Conservation (phyloP, 805 yeast species). For the Yamadazyma ubonensis region DNA sequence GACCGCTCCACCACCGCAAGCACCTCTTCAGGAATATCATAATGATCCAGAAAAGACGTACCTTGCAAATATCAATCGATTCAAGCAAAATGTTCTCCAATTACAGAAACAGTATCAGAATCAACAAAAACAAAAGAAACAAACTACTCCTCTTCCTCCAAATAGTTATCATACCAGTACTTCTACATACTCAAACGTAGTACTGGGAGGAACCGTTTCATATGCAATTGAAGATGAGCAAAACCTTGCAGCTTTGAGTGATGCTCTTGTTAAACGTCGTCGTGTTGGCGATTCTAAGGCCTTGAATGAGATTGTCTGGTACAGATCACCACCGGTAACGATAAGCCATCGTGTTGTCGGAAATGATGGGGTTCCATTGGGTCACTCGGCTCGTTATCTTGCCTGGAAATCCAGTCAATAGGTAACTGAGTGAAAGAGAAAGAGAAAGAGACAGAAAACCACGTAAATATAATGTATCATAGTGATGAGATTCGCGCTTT, state of each 20-base stretch:
- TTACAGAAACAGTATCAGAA: conserved; percentile 4
- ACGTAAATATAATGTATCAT: background rate
- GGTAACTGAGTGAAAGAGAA: background rate
- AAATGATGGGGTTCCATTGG: conserved; percentile 38
- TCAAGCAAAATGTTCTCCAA: conserved; percentile 6
- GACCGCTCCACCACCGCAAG: conserved; percentile 3
- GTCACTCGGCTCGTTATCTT: conserved; percentile 74
- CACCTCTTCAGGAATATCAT: conserved; percentile 7
- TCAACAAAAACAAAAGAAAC: conserved; percentile 6
- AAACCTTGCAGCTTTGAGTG: conserved; percentile 21
- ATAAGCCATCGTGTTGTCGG: conserved; percentile 18
- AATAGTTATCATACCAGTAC: conserved; percentile 27
- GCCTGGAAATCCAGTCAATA: conserved; percentile 40
- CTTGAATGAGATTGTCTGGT: conserved; percentile 50
- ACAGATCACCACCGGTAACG: conserved; percentile 61
- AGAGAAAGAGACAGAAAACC: background rate
- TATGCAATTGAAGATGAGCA: conserved; percentile 26
- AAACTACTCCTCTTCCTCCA: conserved; percentile 7
- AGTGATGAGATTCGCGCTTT: no score
- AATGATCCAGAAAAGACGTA: conserved; percentile 4
- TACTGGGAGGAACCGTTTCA: conserved; percentile 40
- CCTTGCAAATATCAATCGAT: conserved; percentile 5
- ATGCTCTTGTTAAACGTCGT: conserved; percentile 25
- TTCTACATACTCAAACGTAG: conserved; percentile 34
- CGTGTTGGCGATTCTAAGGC: conserved; percentile 16